Conservation (phyloP, 139 green algal species). For the Desmodesmus armatus region DNA sequence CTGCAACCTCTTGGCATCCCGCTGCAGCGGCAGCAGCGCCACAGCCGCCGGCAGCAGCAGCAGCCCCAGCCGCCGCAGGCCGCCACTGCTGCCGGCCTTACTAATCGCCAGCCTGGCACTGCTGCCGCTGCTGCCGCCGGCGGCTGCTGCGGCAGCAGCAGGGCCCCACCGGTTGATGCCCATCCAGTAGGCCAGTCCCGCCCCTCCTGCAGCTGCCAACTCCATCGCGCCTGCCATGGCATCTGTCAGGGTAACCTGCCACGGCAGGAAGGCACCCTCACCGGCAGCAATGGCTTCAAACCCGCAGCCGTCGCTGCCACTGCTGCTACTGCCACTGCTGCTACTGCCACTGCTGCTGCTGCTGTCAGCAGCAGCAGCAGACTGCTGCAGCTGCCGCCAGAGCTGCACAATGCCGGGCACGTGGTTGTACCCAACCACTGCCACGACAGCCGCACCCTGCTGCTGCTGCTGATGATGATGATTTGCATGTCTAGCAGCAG, state of each 20-base stretch:
- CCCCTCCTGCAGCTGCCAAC: neutral
- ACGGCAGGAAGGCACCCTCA: neutral
- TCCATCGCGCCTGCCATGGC: neutral
- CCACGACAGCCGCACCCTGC: neutral
- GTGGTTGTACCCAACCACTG: slow-evolving; percentile 15
- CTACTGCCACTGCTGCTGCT: neutral
- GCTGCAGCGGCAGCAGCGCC: slow-evolving; percentile 23
- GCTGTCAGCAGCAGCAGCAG: too few species aligned
- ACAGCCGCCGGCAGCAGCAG: slow-evolving; percentile 13
- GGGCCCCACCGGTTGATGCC: neutral
- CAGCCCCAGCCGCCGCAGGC: neutral
- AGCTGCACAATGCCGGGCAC: neutral
- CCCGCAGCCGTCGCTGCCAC: neutral
- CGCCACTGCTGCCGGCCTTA: neutral
- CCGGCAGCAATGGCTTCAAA: neutral
- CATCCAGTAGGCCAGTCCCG: neutral
- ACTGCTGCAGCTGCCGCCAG: neutral
- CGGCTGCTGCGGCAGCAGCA: neutral
- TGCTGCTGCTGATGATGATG: slow-evolving; percentile 15
- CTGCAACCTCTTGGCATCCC: neutral
- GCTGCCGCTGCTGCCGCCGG: neutral
- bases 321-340: slow-evolving; percentile 11
- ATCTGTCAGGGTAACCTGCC: neutral
- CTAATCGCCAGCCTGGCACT: neutral
- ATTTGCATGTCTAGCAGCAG: neutral